A percentile compares a stretch with the other conserved stretches of the same genome.
phyloP scores from a whole-genome alignment of 2,329 filamentous ascomycete genomes.

The Spiromastix sp. region DNA sequence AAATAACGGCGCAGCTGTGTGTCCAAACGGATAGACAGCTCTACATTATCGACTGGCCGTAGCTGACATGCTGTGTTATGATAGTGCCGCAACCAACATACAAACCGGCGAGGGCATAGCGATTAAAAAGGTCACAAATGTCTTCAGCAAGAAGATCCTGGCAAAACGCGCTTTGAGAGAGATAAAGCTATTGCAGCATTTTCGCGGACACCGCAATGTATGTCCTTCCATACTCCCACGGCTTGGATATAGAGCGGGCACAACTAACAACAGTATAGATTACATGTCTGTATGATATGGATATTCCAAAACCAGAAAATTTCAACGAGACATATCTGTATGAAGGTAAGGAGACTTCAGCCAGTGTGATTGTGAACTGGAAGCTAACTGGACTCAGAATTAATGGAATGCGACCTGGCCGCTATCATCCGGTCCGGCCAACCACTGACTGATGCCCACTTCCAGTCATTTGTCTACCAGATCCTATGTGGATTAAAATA shows the following conservation, averaged over 20 bases:
- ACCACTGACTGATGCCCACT: slow-evolving; percentile 93
- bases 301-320: slow-evolving; percentile 91
- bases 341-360: slow-evolving; percentile 57
- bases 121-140: slow-evolving; percentile 99
- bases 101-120: slow-evolving; percentile 88
- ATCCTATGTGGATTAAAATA: slow-evolving; percentile 98
- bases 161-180: slow-evolving; percentile 95
- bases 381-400: slow-evolving; percentile 47
- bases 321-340: slow-evolving; percentile 99
- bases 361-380: neutral
- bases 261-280: slow-evolving; percentile 54
- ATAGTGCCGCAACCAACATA: slow-evolving; percentile 82
- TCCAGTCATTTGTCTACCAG: slow-evolving; percentile 99
- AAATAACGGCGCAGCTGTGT: too few species aligned
- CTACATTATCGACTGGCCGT: neutral
- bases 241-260: too few species aligned
- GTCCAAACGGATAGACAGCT: neutral
- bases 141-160: slow-evolving; percentile 99
- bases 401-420: slow-evolving; percentile 98
- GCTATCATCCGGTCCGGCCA: slow-evolving; percentile 97
- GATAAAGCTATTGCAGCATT: slow-evolving; percentile 98
- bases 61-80: slow-evolving; percentile 3
- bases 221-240: slow-evolving; percentile 32
- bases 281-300: slow-evolving; percentile 98
- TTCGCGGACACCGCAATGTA: slow-evolving; percentile 80